phyloP scores from a whole-genome alignment of 768 basidiomycete genomes.

The button mushroom (Agaricus bisporus) region DNA sequence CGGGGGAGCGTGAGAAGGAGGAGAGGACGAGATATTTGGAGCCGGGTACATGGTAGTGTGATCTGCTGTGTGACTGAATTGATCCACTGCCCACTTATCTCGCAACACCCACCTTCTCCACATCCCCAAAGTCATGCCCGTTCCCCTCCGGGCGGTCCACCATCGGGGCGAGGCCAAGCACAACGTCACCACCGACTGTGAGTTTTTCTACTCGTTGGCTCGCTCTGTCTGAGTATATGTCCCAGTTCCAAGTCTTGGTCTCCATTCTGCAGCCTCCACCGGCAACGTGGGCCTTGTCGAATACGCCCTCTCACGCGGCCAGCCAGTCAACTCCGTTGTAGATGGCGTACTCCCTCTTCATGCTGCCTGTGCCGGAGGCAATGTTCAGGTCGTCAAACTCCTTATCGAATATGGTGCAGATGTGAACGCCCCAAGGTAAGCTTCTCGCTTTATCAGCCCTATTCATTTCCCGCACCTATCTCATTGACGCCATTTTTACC shows the following conservation, averaged over 20 bases:
- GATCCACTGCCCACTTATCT: background rate
- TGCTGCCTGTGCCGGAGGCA: constrained; percentile 89
- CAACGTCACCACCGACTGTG: constrained; percentile 55
- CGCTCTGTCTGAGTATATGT: constrained; percentile 9
- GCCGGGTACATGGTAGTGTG: no score
- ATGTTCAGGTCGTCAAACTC: constrained; percentile 79
- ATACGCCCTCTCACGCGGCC: constrained; percentile 89
- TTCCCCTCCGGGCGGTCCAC: constrained; percentile 39
- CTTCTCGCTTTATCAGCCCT: constrained; percentile 11
- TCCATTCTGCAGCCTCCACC: constrained; percentile 72
- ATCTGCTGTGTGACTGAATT: no score
- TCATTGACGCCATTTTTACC: constrained; percentile 12
- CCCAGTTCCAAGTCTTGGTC: constrained; percentile 67
- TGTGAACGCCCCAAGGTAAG: constrained; percentile 89
- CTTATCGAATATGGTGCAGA: constrained; percentile 95
- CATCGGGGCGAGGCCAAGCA: constrained; percentile 50
- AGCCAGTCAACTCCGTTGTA: constrained; percentile 93
- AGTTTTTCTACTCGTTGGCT: constrained; percentile 15
- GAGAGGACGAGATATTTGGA: no score
- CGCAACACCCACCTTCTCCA: background rate
- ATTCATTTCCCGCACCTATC: constrained; percentile 6
- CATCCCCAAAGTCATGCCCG: constrained; percentile 33
- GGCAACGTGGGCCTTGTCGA: constrained; percentile 92
- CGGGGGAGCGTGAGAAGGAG: no score
- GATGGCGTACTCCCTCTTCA: constrained; percentile 97